Conservation (phyloP, 2,329 filamentous ascomycete species). For the Scedosporium minutisporum region DNA sequence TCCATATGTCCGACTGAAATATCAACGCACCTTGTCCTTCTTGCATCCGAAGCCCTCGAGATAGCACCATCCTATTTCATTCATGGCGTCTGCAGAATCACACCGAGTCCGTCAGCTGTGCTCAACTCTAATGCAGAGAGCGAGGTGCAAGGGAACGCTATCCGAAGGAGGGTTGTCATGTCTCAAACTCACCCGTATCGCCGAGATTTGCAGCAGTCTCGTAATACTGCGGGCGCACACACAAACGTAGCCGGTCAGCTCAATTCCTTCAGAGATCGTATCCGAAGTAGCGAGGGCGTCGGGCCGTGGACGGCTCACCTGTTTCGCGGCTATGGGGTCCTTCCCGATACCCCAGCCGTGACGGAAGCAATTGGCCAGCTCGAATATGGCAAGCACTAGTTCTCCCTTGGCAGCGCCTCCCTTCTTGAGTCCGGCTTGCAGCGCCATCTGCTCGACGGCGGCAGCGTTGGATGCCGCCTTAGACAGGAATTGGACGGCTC, state of each 20-base stretch:
- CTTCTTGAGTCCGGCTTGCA: constrained; percentile 81
- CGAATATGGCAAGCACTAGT: constrained; percentile 90
- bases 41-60: constrained; percentile 92
- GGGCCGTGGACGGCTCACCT: constrained; percentile 34
- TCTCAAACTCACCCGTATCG: constrained; percentile 55
- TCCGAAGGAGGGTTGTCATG: background rate
- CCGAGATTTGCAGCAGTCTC: constrained; percentile 95
- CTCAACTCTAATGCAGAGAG: background rate
- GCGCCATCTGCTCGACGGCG: constrained; percentile 72
- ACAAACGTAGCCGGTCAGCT: constrained; percentile 18
- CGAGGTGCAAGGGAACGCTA: background rate
- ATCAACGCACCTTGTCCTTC: constrained; percentile 87
- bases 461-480: constrained; percentile 86
- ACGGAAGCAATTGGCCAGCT: constrained; percentile 85
- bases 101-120: background rate
- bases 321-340: constrained; percentile 75
- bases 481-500: constrained; percentile 75
- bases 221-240: constrained; percentile 59
- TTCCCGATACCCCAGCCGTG: constrained; percentile 87
- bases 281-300: background rate
- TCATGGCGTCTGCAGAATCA: constrained; percentile 72
- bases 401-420: constrained; percentile 93
- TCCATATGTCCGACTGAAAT: background rate
- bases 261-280: background rate
- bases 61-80: constrained; percentile 93